Base-by-base conservation (phyloP, 495 filamentous ascomycete genomes). In the Tuber aestivum region DNA sequence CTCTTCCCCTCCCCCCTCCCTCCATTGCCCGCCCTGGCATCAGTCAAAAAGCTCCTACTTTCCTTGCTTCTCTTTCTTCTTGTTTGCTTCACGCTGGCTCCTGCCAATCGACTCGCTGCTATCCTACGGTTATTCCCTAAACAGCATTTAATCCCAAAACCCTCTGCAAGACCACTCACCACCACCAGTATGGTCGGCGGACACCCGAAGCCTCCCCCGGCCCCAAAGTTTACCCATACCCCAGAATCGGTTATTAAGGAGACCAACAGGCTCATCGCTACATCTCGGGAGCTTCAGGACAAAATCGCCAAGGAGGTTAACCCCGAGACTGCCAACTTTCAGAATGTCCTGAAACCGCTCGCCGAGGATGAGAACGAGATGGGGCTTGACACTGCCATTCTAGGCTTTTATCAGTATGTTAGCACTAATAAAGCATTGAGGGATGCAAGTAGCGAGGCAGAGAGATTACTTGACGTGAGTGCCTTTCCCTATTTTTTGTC, bases 351-450 rank as follows among this genome's bases (percentile, higher is more conserved):
- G 68, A 84, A 84, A n/a, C 90, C 90, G 12, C 87, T 92, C 77
- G 88, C 88, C 68, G 85, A 89, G 44, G 89, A 93, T 81, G 91
- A 94, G 85, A 91, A 94, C 78, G 79, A 83, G 14, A 86, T 87
- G 78, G 86, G 86, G 0, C 85, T 93, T 21, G 87, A 88, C 77
- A 83, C 86, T 41, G 45, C 75, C 16, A 76, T 83, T 61, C 42
- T 83, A 41, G 85, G 87, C 77, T 95, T 95, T 83, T 95, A 94
- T 84, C 92, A 95, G 83, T 90, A 93, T 70, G 91, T 95, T 18
- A 92, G 90, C 40, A 87, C 87, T 20, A 86, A 93, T 80, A 86
- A 88, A 80, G 88, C 86, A 45, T 88, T 96, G 38, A 89, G 93
- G 10, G 88, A 89, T 84, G 89, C 89, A 35, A 88, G 87, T 41